Evolutionary conservation across 1,139 yeast genomes (phyloP).

Genomic region (Protomyces inouyei): DNA sequence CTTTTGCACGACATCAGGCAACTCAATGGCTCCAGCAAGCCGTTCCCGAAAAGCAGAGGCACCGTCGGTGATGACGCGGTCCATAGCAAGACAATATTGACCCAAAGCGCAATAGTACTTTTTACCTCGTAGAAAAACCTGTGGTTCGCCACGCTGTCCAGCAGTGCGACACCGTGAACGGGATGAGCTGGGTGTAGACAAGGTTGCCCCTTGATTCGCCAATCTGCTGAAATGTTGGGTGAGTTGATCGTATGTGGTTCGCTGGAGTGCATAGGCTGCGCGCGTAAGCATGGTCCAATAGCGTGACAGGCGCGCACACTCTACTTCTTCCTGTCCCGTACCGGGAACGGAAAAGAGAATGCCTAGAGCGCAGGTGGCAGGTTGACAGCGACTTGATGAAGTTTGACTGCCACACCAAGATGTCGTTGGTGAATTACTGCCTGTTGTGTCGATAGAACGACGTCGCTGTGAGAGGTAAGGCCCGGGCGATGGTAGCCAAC

Average conservation of each 20-base stretch:
- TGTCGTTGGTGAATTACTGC: slow-evolving; percentile 9
- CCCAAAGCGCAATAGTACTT: slow-evolving; percentile 9
- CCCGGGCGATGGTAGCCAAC: slow-evolving; percentile 24
- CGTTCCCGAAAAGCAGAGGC: slow-evolving; percentile 6
- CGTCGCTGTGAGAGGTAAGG: slow-evolving; percentile 16
- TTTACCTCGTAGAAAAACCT: slow-evolving; percentile 11
- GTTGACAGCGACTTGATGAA: slow-evolving; percentile 4
- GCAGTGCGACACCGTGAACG: neutral
- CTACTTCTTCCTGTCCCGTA: slow-evolving; percentile 10
- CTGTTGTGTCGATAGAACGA: slow-evolving; percentile 16
- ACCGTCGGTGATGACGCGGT: slow-evolving; percentile 1
- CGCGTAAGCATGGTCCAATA: slow-evolving; percentile 25
- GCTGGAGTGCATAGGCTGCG: slow-evolving; percentile 21
- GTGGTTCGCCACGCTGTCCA: slow-evolving; percentile 4
- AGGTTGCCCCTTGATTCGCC: slow-evolving; percentile 4
- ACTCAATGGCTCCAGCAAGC: slow-evolving; percentile 12
- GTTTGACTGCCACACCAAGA: slow-evolving; percentile 1
- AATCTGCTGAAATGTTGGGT: neutral
- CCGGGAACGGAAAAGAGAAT: slow-evolving; percentile 21
- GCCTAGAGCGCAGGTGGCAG: slow-evolving; percentile 21
- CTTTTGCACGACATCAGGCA: slow-evolving; percentile 15
- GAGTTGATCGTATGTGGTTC: slow-evolving; percentile 12
- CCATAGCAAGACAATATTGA: neutral
- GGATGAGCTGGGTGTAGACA: slow-evolving; percentile 9
- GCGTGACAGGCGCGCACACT: slow-evolving; percentile 15